These are phyloP conservation scores for peach (Prunus persica) DNA, from an alignment of 306 rosid genomes.

Conservation along the genomic window Prunus_persica_NCBIv2 NC_034009.1:46571001-46571500, in stretches of 20 bases:
- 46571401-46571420: conserved; percentile 41
- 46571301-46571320: neutral
- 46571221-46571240: no score
- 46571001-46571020: no score
- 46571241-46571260: neutral
- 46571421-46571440: conserved; percentile 6
- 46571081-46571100: no score
- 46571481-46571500: neutral
- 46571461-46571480: neutral
- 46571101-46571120: no score
- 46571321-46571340: neutral
- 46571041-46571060: no score
- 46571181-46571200: no score
- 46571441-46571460: conserved; percentile 6
- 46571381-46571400: conserved; percentile 35
- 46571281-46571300: neutral
- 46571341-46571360: neutral
- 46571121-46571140: no score
- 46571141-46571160: no score
- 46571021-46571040: no score
- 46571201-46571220: no score
- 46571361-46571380: conserved; percentile 14
- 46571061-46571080: no score
- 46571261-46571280: neutral
- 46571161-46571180: no score